Base-by-base conservation (phyloP, 2,329 filamentous ascomycete genomes). In the Balansia obtecta region DNA sequence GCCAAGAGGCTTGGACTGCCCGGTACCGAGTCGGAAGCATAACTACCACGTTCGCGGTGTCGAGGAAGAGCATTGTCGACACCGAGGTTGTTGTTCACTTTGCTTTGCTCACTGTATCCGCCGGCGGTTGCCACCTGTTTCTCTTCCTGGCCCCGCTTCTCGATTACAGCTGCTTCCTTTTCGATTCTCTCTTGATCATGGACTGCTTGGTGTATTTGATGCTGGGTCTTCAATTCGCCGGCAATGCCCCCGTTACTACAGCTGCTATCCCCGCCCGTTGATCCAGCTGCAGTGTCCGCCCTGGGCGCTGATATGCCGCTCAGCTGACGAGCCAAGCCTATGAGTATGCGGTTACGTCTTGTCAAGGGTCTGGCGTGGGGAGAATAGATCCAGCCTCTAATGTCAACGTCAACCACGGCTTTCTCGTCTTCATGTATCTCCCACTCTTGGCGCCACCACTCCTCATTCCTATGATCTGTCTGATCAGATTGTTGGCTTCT, bases 311-410 rank as follows among this genome's bases (percentile, higher is more conserved):
- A 85, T 37, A 98, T 82, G 0, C 93, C 93, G 58, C 89, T 95
- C 41, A 98, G 71, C 60, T 93, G 85, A 49, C 90, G 78, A 13
- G 91, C 91, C 22, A 97, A 73, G 0, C 90, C 88, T 49, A 98
- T 81, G 59, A 96, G 73, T 53, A 97, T 73, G 38, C 93, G 79
- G 60, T 96, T 94, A 60, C 88, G 88, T 57, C 90, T 79, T 27
- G 80, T 91, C 77, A 96, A 82, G 4, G 88, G 89, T 0, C 88
- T 89, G 56, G 76, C 77, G 60, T 91, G 87, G 16, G 91, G 91
- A 39, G 82, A 81, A 65, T 95, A 98, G 48, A 97, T 79, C 93
- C 94, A 98, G 13, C 93, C 93, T 57, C 91, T 79, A 22, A 98
- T 88, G 64, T 98, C 91, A 6, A 97, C 88, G 62, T 97, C 91